A percentile compares a stretch with the other conserved stretches of the same genome.
phyloP scores from a whole-genome alignment of 495 filamentous ascomycete species.

The Hamigera avellanea region DNA sequence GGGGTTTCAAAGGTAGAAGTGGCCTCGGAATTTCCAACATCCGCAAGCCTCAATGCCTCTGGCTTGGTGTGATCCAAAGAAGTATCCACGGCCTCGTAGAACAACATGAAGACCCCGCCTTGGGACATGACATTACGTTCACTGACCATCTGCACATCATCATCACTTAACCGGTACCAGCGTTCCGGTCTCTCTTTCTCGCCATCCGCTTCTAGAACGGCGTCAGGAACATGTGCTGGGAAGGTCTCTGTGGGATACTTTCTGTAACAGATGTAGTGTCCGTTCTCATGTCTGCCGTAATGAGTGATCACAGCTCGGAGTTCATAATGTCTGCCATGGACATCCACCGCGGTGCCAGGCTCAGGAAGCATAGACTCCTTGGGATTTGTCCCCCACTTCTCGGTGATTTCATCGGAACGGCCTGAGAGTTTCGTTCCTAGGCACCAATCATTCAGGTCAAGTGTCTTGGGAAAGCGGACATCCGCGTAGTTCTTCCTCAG shows the following conservation, averaged over 20 bases:
- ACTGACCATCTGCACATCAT: constrained; percentile 61
- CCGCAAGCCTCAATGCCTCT: neutral
- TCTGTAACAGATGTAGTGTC: constrained; percentile 88
- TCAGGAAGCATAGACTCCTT: constrained; percentile 56
- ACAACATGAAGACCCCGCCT: constrained; percentile 91
- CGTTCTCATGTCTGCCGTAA: constrained; percentile 83
- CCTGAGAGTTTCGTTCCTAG: constrained; percentile 37
- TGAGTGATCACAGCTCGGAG: constrained; percentile 82
- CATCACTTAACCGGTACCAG: constrained; percentile 85
- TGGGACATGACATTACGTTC: constrained; percentile 65
- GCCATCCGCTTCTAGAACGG: constrained; percentile 22
- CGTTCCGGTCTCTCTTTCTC: constrained; percentile 29
- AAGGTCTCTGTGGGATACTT: constrained; percentile 41
- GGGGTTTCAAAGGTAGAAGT: constrained; percentile 13
- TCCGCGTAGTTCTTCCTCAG: constrained; percentile 72
- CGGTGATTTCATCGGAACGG: constrained; percentile 24
- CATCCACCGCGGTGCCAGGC: constrained; percentile 18
- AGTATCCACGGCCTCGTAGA: constrained; percentile 57
- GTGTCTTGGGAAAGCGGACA: constrained; percentile 57
- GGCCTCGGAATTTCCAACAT: constrained; percentile 11
- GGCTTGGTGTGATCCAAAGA: neutral
- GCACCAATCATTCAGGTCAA: constrained; percentile 74
- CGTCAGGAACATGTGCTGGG: constrained; percentile 24
- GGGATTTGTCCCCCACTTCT: constrained; percentile 59
- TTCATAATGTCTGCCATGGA: constrained; percentile 53